Evolutionary conservation across 176 grass and related monocot species (phyloP).

Genomic region (Phyllostachys edulis): DNA sequence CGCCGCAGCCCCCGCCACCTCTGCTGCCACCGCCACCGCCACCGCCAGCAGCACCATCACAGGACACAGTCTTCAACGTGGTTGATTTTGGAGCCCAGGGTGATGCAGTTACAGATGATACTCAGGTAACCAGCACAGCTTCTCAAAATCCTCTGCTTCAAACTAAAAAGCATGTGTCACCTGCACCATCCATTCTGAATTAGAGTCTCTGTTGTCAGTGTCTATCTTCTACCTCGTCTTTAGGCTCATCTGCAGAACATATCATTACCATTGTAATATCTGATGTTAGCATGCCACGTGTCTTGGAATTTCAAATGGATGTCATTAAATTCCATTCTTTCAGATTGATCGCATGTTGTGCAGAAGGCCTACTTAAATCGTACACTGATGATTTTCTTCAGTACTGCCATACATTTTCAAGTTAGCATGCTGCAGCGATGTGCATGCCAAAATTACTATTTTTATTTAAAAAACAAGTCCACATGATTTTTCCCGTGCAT

Average conservation of each 20-base stretch:
- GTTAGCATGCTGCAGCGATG: background rate
- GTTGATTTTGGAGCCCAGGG: slow-evolving; percentile 79
- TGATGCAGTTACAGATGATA: slow-evolving; percentile 87
- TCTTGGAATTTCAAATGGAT: background rate
- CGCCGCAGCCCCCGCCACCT: background rate
- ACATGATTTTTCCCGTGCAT: background rate
- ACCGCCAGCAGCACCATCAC: background rate
- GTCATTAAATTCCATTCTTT: background rate
- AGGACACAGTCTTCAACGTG: slow-evolving; percentile 48
- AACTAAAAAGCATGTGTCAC: background rate
- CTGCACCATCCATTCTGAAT: slow-evolving; percentile 29
- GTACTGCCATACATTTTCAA: background rate
- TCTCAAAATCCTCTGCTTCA: background rate
- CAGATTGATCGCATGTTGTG: background rate
- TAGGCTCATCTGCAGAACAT: background rate
- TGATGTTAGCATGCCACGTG: background rate
- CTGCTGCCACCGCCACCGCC: background rate
- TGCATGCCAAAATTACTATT: background rate
- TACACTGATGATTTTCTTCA: background rate
- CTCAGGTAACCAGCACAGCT: slow-evolving; percentile 54
- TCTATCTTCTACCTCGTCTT: background rate
- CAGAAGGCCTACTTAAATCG: background rate
- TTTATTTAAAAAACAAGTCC: background rate
- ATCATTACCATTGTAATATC: background rate
- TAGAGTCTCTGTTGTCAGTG: background rate